Conservation (phyloP, 371 early-diverging fungal genomes). For the Rhizopus microsporus region DNA sequence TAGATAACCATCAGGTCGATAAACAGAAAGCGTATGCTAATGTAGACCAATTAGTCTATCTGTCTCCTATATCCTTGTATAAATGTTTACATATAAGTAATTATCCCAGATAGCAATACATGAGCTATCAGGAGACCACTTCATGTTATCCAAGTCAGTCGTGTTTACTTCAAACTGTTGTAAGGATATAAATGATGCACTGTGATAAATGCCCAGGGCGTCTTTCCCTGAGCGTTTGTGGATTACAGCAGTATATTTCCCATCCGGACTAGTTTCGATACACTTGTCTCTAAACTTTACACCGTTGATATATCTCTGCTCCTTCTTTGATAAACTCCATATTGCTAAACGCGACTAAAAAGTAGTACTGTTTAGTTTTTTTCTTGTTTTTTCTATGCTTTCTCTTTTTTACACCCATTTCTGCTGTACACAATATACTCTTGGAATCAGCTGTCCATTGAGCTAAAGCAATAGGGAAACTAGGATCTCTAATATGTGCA, state of each 20-base stretch:
- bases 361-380: neutral
- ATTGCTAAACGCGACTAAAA: conserved; percentile 19
- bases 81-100: conserved; percentile 44
- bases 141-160: conserved; percentile 64
- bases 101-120: conserved; percentile 77
- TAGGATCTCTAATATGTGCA: conserved; percentile 64
- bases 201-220: conserved; percentile 67
- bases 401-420: conserved; percentile 54
- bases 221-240: conserved; percentile 70
- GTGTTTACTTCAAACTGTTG: conserved; percentile 63
- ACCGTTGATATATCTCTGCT: conserved; percentile 18
- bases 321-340: conserved; percentile 21
- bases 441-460: conserved; percentile 68
- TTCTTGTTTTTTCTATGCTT: no score
- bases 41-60: conserved; percentile 7
- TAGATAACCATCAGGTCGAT: conserved; percentile 69
- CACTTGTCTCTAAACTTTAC: conserved; percentile 20
- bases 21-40: conserved; percentile 68
- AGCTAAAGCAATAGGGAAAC: conserved; percentile 54
- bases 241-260: conserved; percentile 66
- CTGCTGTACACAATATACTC: conserved; percentile 64
- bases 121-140: conserved; percentile 86
- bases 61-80: neutral
- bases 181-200: conserved; percentile 46
- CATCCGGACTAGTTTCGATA: conserved; percentile 62